phyloP scores from a whole-genome alignment of 306 rosid species.

The Begonia peltatifolia region DNA sequence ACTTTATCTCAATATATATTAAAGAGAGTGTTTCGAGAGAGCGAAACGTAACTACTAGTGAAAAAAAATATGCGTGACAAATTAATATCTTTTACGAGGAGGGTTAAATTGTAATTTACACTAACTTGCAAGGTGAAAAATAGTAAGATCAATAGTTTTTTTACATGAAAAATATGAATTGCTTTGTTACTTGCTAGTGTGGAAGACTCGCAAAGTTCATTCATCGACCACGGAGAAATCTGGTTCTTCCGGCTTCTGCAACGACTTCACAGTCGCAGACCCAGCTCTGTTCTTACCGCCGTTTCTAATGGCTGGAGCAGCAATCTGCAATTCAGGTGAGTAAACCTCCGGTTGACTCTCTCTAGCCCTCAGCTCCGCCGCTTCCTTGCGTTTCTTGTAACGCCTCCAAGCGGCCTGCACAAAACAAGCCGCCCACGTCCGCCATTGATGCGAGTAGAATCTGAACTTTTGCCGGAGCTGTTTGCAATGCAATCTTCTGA shows the following conservation, averaged over 20 bases:
- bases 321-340: constrained; percentile 11
- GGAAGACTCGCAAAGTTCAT: neutral
- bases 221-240: constrained; percentile 35
- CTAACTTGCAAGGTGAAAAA: too few relatives aligned
- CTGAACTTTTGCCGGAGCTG: constrained; percentile 73
- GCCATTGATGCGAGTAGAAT: constrained; percentile 86
- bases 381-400: constrained; percentile 40
- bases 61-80: too few relatives aligned
- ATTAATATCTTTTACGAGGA: too few relatives aligned
- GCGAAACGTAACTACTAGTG: too few relatives aligned
- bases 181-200: too few relatives aligned
- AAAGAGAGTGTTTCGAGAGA: too few relatives aligned
- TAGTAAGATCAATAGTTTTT: too few relatives aligned
- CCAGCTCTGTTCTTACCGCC: constrained; percentile 20
- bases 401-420: constrained; percentile 82
- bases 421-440: constrained; percentile 81
- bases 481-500: constrained; percentile 66
- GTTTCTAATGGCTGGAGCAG: constrained; percentile 18
- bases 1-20: too few relatives aligned
- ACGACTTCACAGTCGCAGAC: constrained; percentile 34
- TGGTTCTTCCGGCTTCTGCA: constrained; percentile 75
- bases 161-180: too few relatives aligned
- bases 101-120: too few relatives aligned
- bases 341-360: constrained; percentile 16
- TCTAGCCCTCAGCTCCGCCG: constrained; percentile 35